Evolutionary conservation across 2,329 filamentous ascomycete genomes (phyloP).

Genomic region (Colletotrichum sp.): DNA sequence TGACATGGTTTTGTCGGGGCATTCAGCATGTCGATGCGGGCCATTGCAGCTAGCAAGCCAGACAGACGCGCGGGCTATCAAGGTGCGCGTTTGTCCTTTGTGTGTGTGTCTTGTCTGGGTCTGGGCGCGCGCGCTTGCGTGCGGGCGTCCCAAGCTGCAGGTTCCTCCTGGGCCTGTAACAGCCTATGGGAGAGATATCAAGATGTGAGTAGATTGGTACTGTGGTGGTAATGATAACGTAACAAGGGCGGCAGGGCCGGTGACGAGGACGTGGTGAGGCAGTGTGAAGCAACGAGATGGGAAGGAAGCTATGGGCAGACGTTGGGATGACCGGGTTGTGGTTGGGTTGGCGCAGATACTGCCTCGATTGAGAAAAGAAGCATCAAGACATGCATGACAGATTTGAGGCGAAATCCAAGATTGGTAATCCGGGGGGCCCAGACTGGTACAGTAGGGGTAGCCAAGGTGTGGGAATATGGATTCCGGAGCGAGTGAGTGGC

Average conservation of each 20-base stretch:
- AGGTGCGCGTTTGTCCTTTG: neutral
- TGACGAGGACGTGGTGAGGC: neutral
- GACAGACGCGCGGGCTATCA: neutral
- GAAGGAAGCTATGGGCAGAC: neutral
- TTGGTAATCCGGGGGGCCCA: neutral
- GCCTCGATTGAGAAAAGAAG: conserved; percentile 14
- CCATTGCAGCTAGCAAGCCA: neutral
- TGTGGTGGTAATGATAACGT: conserved; percentile 5
- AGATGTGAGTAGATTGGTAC: neutral
- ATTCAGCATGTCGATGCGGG: conserved; percentile 14
- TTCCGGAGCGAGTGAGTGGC: neutral
- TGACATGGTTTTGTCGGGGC: conserved; percentile 43
- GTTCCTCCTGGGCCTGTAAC: neutral
- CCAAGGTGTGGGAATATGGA: neutral
- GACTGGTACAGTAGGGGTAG: neutral
- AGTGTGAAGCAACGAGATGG: neutral
- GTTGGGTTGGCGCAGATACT: conserved; percentile 7
- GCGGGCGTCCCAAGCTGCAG: neutral
- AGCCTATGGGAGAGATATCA: neutral
- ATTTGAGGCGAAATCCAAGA: neutral
- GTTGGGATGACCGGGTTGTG: neutral
- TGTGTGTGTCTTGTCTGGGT: neutral
- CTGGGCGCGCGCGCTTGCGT: neutral
- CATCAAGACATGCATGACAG: conserved; percentile 20
- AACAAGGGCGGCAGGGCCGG: neutral